phyloP scores from a whole-genome alignment of 345 rosid genomes.

The Linum usitatissimum region DNA sequence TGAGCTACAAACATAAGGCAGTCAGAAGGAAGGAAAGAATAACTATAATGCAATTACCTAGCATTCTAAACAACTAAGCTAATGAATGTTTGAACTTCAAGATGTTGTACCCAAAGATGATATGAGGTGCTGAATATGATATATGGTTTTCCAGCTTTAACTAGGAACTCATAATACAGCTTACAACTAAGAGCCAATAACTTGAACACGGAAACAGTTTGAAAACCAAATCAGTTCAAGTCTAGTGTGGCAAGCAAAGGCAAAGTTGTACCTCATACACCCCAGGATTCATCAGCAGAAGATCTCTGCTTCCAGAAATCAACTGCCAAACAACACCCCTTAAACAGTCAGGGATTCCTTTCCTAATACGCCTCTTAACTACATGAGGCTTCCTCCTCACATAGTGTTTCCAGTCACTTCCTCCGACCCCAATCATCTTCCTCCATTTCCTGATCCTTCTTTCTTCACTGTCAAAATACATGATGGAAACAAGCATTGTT shows the following conservation, averaged over 20 bases:
- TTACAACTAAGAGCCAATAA: neutral
- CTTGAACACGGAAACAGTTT: neutral
- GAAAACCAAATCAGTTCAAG: neutral
- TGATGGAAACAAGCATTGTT: conserved; percentile 5
- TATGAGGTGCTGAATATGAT: neutral
- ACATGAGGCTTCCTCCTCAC: conserved; percentile 77
- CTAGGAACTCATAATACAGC: neutral
- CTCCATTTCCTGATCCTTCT: conserved; percentile 88
- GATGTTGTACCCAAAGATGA: neutral
- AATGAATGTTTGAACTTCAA: neutral
- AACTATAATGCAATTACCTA: neutral
- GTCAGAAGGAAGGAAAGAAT: neutral
- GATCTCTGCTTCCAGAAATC: conserved; percentile 88
- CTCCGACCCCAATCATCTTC: conserved; percentile 95
- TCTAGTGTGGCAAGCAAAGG: neutral
- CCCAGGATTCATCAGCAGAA: conserved; percentile 90
- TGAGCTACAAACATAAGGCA: neutral
- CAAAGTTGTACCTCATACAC: conserved; percentile 56
- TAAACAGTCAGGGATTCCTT: conserved; percentile 95
- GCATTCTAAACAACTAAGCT: neutral
- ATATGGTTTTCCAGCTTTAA: neutral
- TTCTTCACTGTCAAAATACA: conserved; percentile 51
- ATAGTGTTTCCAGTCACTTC: conserved; percentile 96
- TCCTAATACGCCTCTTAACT: conserved; percentile 72
- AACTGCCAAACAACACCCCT: conserved; percentile 99